Conservation (phyloP, 495 filamentous ascomycete genomes). For the Podospora pseudopauciseta region DNA sequence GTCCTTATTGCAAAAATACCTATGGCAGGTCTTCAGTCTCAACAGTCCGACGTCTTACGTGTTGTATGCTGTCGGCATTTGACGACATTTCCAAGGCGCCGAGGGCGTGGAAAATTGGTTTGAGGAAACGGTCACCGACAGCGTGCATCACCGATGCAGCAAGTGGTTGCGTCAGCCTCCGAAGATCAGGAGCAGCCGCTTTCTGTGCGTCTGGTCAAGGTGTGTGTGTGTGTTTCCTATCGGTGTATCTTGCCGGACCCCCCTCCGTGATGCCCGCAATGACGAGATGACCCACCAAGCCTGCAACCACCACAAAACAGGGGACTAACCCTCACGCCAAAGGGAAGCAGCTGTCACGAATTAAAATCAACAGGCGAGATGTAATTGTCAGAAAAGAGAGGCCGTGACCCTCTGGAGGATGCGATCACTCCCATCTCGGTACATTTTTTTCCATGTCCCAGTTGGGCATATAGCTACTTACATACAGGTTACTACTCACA, state of each 20-base stretch:
- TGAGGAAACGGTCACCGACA: slow-evolving; percentile 2
- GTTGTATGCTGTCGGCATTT: slow-evolving; percentile 18
- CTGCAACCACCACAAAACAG: no score
- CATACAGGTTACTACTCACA: background rate
- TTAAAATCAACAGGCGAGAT: background rate
- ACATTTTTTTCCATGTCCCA: background rate
- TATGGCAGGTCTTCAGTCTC: slow-evolving; percentile 17
- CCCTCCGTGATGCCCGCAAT: no score
- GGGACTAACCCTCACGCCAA: no score
- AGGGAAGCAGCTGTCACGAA: background rate
- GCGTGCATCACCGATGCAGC: background rate
- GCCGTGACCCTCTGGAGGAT: background rate
- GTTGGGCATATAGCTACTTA: background rate
- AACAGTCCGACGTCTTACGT: slow-evolving; percentile 7
- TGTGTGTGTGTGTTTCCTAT: no score
- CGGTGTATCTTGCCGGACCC: no score
- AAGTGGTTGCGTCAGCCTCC: slow-evolving; percentile 5
- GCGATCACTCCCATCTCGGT: background rate
- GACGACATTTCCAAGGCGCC: background rate
- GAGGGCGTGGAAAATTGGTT: slow-evolving; percentile 2
- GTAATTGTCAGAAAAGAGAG: background rate
- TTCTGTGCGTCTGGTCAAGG: background rate
- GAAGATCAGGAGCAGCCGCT: background rate
- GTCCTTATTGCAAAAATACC: slow-evolving; percentile 3
- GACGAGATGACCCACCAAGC: no score